Evolutionary conservation across 371 early-diverging fungal species (phyloP).

Genomic region (Mucor mucedo): DNA sequence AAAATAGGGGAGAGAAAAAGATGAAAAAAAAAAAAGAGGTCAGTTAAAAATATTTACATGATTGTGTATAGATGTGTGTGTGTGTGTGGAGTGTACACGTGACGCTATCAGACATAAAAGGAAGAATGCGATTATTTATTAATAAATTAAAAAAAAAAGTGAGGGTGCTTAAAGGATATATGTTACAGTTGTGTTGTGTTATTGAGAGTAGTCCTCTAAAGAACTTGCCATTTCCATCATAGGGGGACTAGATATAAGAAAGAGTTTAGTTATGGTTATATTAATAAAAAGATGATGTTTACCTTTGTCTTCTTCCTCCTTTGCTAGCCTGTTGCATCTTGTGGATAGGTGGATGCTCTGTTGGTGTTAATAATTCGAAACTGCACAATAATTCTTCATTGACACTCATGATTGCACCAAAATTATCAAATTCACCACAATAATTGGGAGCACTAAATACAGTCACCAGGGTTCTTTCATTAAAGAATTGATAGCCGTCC

Average conservation of each 20-base stretch:
- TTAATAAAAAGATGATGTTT: not conserved
- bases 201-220: constrained; percentile 11
- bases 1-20: not conserved
- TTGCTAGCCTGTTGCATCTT: constrained; percentile 50
- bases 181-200: not conserved
- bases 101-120: constrained; percentile 64
- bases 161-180: constrained; percentile 1
- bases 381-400: constrained; percentile 90
- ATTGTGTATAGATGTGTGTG: not conserved
- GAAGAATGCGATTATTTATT: constrained; percentile 87
- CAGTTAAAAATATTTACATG: not conserved
- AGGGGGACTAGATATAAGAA: constrained; percentile 10
- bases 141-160: constrained; percentile 80
- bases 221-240: constrained; percentile 14
- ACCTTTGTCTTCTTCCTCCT: constrained; percentile 58
- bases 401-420: constrained; percentile 93
- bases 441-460: constrained; percentile 98
- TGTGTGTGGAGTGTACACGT: not conserved
- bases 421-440: constrained; percentile 98
- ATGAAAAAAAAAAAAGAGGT: constrained; percentile 21
- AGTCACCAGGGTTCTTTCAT: constrained; percentile 89
- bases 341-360: constrained; percentile 63
- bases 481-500: constrained; percentile 98
- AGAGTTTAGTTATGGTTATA: not conserved
- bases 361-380: constrained; percentile 62